Conservation (phyloP, 2,329 filamentous ascomycete species). For the Metarhizium humberi region DNA sequence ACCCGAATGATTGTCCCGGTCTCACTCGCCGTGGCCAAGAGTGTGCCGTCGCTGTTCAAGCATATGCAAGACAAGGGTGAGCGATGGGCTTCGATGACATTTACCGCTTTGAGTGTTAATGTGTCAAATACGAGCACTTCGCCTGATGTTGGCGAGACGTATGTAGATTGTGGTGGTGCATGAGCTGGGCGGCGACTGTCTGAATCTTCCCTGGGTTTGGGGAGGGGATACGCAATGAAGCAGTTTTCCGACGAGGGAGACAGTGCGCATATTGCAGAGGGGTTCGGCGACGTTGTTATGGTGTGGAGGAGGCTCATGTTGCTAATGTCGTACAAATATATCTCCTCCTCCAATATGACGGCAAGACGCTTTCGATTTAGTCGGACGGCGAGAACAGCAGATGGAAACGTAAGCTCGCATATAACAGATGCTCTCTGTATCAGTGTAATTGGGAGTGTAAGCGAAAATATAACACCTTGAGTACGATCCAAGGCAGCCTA, state of each 20-base stretch:
- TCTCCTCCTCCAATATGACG: conserved; percentile 89
- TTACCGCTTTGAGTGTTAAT: conserved; percentile 80
- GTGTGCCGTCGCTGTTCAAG: conserved; percentile 82
- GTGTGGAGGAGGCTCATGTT: conserved; percentile 95
- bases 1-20: conserved; percentile 96
- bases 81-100: conserved; percentile 90
- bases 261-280: conserved; percentile 80
- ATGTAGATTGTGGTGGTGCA: conserved; percentile 70
- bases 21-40: conserved; percentile 90
- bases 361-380: conserved; percentile 90
- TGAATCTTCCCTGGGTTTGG: conserved; percentile 56
- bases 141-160: conserved; percentile 76
- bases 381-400: conserved; percentile 87
- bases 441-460: not conserved
- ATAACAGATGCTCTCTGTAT: conserved; percentile 65
- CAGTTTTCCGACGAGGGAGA: conserved; percentile 94
- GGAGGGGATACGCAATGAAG: conserved; percentile 88
- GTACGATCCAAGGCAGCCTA: conserved; percentile 24
- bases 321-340: conserved; percentile 97
- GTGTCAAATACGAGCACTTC: conserved; percentile 92
- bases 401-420: conserved; percentile 96
- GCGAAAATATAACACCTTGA: not conserved
- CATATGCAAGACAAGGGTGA: conserved; percentile 85
- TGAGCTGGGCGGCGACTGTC: conserved; percentile 60
- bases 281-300: conserved; percentile 89